Conservation (phyloP, 805 yeast genomes). For the Cyberlindnera mycetangii region DNA sequence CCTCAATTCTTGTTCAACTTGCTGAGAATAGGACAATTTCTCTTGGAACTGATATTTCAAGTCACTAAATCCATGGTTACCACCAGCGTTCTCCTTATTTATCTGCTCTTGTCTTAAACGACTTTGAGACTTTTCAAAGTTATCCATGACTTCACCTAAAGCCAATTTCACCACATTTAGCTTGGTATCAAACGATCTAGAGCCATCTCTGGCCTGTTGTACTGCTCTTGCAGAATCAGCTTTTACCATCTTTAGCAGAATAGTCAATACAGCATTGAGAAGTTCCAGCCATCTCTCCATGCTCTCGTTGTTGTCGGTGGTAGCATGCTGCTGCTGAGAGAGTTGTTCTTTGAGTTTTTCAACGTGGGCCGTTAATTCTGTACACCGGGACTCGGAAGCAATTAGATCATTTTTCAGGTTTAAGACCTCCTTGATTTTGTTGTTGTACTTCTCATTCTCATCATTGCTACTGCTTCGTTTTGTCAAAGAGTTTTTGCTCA, state of each 20-base stretch:
- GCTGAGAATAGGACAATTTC: constrained; percentile 14
- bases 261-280: constrained; percentile 16
- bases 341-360: constrained; percentile 24
- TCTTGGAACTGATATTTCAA: constrained; percentile 6
- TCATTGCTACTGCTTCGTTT: neutral
- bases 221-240: constrained; percentile 24
- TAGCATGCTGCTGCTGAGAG: constrained; percentile 3
- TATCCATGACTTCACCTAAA: constrained; percentile 17
- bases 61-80: neutral
- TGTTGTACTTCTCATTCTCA: constrained; percentile 13
- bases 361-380: constrained; percentile 24
- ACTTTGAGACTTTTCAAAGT: constrained; percentile 1
- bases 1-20: constrained; percentile 20
- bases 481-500: constrained; percentile 5
- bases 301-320: constrained; percentile 6
- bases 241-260: constrained; percentile 8
- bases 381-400: constrained; percentile 19
- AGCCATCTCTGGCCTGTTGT: constrained; percentile 18
- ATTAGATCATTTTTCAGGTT: constrained; percentile 29
- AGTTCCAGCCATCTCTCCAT: constrained; percentile 13
- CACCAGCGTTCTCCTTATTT: constrained; percentile 3
- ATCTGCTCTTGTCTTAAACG: neutral
- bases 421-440: constrained; percentile 24
- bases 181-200: constrained; percentile 24
- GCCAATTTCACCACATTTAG: constrained; percentile 20